These are phyloP conservation scores for Fusarium verticillioides DNA, from an alignment of 2,329 filamentous ascomycete genomes.

Conservation along the genomic window DNA sequence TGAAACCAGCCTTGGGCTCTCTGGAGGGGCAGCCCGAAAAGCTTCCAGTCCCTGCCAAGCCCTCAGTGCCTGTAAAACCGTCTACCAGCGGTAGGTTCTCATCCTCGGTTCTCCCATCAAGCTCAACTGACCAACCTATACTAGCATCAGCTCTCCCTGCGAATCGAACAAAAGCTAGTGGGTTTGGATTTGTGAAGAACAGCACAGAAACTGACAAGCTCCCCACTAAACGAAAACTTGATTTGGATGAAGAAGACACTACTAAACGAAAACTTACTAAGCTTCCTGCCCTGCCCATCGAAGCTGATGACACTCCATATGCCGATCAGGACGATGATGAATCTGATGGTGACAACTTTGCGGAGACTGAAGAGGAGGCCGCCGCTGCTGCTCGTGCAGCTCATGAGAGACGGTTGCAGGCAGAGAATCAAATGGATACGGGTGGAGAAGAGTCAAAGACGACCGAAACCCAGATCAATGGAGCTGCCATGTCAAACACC, in stretches of 20 bases:
- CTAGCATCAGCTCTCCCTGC: slow-evolving; percentile 69
- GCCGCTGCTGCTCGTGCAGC: slow-evolving; percentile 86
- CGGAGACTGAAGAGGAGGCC: slow-evolving; percentile 86
- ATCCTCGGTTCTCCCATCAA: neutral
- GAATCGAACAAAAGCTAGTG: slow-evolving; percentile 78
- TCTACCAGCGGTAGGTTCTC: slow-evolving; percentile 50
- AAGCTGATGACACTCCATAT: slow-evolving; percentile 70
- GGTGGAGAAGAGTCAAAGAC: slow-evolving; percentile 40
- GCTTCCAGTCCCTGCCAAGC: slow-evolving; percentile 47
- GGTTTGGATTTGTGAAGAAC: slow-evolving; percentile 83
- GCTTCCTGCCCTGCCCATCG: slow-evolving; percentile 80
- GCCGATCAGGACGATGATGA: slow-evolving; percentile 75
- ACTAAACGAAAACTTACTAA: slow-evolving; percentile 90
- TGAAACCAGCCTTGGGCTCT: slow-evolving; percentile 60
- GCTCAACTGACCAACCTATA: slow-evolving; percentile 39
- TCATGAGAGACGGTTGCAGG: slow-evolving; percentile 79
- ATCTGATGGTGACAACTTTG: slow-evolving; percentile 80
- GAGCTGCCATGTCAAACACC: slow-evolving; percentile 41
- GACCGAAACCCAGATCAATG: slow-evolving; percentile 46
- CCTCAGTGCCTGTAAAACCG: slow-evolving; percentile 48
- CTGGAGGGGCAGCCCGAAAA: slow-evolving; percentile 56
- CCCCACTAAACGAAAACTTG: slow-evolving; percentile 77
- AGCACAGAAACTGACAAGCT: slow-evolving; percentile 73
- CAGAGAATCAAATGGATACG: slow-evolving; percentile 61
- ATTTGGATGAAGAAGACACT: slow-evolving; percentile 89